Evolutionary conservation across 2,329 filamentous ascomycete species (phyloP), one percentile per base, ranked within the genome.

Genomic region (Tetracladium maxilliforme): DNA sequence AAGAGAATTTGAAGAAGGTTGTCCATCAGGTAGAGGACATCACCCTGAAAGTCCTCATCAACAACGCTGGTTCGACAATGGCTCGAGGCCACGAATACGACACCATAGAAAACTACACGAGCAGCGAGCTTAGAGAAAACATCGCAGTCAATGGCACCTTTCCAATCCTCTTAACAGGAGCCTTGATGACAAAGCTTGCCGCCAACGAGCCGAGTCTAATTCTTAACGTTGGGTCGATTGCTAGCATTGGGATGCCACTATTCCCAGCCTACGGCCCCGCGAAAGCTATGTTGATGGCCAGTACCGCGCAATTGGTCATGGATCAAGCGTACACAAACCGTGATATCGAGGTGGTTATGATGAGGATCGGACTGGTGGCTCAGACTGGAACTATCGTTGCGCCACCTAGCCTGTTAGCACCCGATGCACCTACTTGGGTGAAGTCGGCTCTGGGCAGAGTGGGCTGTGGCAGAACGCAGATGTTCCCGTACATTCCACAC

Each of bases 1-100:
- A 43, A 10, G 23, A 31, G 7, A 36, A 43, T 7, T 32, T 50
- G 15, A 25, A 34, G 2, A 30, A 32, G 9, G 38, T 44, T 26
- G 27, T 29, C 8, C 25, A 23, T 2, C 30, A 39, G 4, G 38
- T 56, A 7, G 33, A 44, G 2, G 48, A 44, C 24, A 38, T 60
- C 18, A 42, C 56, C 31, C 43, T 73, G 16, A 66, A 57, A 2
- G 44, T 70, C 3, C 44, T 72, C 14, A 42, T 72, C 36, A 71
- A 71, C 44, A 71, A 70, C 39, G 57, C 64, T 1, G 65, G 66
- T 12, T 59, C 59, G 8, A 41, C 36, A 5, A 27, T 35, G 4
- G 30, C 36, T 8, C 27, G 32, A 9, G 25, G 44, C 28, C 40
- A 45, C 4, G 31, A 38, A 2, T 61, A 48, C 29, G 40, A 39